These are phyloP conservation scores for Hygrophila difformis DNA, from an alignment of 257 asterid genomes.

Conservation along the genomic window DNA sequence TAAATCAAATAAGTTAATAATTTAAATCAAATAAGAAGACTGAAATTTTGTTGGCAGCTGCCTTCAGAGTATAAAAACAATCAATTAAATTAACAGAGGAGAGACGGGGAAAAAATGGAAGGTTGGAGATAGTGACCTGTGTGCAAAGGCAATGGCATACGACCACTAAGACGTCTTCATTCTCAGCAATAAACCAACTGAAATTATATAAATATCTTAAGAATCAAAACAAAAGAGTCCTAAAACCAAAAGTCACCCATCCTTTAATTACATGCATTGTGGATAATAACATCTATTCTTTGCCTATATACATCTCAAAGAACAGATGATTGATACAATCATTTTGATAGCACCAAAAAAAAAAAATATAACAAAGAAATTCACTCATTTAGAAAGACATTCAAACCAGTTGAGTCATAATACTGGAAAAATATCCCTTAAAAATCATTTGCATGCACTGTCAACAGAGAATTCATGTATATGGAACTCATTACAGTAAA, in stretches of 20 bases:
- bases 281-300: conserved; percentile 70
- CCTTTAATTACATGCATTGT: conserved; percentile 68
- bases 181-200: conserved; percentile 93
- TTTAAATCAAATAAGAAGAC: too few species aligned
- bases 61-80: conserved; percentile 39
- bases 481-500: too few species aligned
- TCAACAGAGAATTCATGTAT: too few species aligned
- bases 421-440: too few species aligned
- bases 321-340: not conserved
- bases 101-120: too few species aligned
- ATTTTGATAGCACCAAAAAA: not conserved
- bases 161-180: conserved; percentile 91
- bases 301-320: conserved; percentile 47
- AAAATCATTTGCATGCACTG: too few species aligned
- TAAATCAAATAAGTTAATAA: too few species aligned
- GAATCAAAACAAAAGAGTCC: not conserved
- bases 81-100: too few species aligned
- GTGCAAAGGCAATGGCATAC: conserved; percentile 92
- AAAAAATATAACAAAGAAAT: conserved; percentile 4
- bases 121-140: conserved; percentile 41
- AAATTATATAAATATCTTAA: conserved; percentile 5
- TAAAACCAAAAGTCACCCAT: conserved; percentile 10
- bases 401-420: too few species aligned
- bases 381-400: too few species aligned
- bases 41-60: too few species aligned